phyloP scores from a whole-genome alignment of 2,329 filamentous ascomycete species.

The Pseudopyrenochaeta lycopersici region DNA sequence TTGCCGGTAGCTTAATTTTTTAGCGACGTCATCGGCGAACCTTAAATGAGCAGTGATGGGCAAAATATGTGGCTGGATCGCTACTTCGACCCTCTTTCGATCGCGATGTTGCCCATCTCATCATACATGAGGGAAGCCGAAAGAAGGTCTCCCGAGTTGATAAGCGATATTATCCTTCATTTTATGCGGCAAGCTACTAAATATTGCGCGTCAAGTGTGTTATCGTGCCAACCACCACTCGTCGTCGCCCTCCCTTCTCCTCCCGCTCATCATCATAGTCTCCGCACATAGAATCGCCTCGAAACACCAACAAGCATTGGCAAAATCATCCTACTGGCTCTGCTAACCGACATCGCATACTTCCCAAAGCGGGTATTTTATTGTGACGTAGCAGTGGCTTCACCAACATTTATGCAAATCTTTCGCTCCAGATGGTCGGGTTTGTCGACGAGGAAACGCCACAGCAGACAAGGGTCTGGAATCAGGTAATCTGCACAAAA shows the following conservation, averaged over 20 bases:
- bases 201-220: conserved; percentile 4
- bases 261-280: conserved; percentile 4
- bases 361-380: neutral
- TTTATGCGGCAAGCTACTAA: neutral
- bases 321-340: neutral
- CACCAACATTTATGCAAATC: neutral
- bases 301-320: neutral
- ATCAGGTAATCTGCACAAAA: conserved; percentile 2
- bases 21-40: conserved; percentile 15
- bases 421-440: neutral
- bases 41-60: conserved; percentile 10
- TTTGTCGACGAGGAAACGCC: conserved; percentile 9
- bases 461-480: conserved; percentile 5
- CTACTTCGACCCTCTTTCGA: neutral
- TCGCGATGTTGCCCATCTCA: conserved; percentile 4
- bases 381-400: conserved; percentile 20
- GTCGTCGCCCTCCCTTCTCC: conserved; percentile 11
- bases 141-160: conserved; percentile 4
- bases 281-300: neutral
- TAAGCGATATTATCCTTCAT: conserved; percentile 6
- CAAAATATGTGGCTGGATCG: conserved; percentile 11
- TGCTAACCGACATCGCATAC: neutral
- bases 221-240: conserved; percentile 17
- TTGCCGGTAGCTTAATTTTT: conserved; percentile 10
- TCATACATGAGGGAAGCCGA: neutral